Conservation (phyloP, 1,139 yeast species). For the Hanseniaspora gamundiae region DNA sequence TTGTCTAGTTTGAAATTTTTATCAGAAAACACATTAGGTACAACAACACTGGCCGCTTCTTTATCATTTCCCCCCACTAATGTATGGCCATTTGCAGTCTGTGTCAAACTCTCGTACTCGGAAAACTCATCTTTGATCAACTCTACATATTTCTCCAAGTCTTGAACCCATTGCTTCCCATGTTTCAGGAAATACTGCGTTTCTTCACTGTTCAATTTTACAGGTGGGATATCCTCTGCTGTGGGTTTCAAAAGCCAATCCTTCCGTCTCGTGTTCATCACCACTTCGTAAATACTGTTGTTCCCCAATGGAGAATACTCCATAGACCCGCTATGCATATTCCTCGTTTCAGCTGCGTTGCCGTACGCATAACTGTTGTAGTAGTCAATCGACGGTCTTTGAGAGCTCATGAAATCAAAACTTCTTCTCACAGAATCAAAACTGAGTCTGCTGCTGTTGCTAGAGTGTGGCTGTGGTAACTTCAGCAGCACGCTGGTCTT, state of each 20-base stretch:
- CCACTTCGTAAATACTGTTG: slow-evolving; percentile 65
- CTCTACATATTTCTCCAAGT: slow-evolving; percentile 5
- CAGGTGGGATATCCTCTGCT: slow-evolving; percentile 72
- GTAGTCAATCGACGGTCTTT: neutral
- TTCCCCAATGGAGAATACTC: slow-evolving; percentile 57
- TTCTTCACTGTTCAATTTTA: slow-evolving; percentile 48
- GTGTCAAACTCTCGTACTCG: slow-evolving; percentile 1
- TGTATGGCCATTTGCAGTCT: neutral
- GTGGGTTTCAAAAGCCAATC: slow-evolving; percentile 54
- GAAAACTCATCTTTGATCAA: slow-evolving; percentile 2
- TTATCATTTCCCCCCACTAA: neutral
- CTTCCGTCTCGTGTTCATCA: slow-evolving; percentile 29
- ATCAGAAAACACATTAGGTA: slow-evolving; percentile 62
- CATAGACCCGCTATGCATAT: slow-evolving; percentile 5
- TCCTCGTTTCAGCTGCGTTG: slow-evolving; percentile 4
- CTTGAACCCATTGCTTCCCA: slow-evolving; percentile 4
- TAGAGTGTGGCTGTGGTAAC: neutral
- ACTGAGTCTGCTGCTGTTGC: neutral
- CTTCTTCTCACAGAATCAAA: neutral
- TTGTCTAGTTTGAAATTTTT: slow-evolving; percentile 72
- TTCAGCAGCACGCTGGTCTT: neutral
- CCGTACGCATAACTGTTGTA: neutral
- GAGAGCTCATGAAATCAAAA: slow-evolving; percentile 1
- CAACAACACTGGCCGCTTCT: slow-evolving; percentile 17
- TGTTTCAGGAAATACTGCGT: slow-evolving; percentile 2